Percentiles rank a stretch among this genome's conserved stretches.
phyloP scores from a whole-genome alignment of 2,329 filamentous ascomycete genomes.

The Seiridium cupressi region DNA sequence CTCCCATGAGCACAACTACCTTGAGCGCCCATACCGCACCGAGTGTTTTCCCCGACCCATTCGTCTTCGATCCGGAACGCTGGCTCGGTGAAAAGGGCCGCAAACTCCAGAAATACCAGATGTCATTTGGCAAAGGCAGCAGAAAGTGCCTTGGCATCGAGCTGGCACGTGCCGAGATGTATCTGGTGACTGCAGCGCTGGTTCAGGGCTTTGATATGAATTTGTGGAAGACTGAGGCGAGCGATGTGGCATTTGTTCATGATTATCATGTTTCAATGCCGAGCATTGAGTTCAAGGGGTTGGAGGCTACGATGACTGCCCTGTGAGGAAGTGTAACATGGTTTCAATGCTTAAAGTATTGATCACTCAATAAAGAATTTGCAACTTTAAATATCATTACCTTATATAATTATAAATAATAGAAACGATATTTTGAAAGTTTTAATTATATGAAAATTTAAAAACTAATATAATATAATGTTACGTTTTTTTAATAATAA shows the following conservation, averaged over 20 bases:
- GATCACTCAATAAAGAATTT: neutral
- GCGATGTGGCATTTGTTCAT: conserved; percentile 20
- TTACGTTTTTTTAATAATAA: no score
- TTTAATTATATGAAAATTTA: no score
- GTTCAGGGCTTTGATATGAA: conserved; percentile 16
- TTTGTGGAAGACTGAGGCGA: conserved; percentile 10
- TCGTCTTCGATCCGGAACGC: neutral
- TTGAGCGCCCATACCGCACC: neutral
- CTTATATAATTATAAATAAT: no score
- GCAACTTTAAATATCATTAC: no score
- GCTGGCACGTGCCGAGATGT: conserved; percentile 21
- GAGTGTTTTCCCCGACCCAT: neutral
- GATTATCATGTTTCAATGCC: conserved; percentile 21
- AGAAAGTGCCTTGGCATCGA: neutral
- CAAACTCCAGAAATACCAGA: neutral
- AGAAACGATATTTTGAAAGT: no score
- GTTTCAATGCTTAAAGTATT: neutral
- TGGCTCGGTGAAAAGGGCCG: neutral
- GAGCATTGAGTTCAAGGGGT: conserved; percentile 17
- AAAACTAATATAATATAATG: no score
- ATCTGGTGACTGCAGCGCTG: conserved; percentile 15
- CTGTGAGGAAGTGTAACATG: conserved; percentile 12
- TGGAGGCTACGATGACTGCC: conserved; percentile 17
- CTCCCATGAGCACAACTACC: conserved; percentile 6
- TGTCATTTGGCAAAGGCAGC: conserved; percentile 1